These are phyloP conservation scores for Lactarius hengduanensis DNA, from an alignment of 768 basidiomycete genomes.

Conservation along the genomic window DNA sequence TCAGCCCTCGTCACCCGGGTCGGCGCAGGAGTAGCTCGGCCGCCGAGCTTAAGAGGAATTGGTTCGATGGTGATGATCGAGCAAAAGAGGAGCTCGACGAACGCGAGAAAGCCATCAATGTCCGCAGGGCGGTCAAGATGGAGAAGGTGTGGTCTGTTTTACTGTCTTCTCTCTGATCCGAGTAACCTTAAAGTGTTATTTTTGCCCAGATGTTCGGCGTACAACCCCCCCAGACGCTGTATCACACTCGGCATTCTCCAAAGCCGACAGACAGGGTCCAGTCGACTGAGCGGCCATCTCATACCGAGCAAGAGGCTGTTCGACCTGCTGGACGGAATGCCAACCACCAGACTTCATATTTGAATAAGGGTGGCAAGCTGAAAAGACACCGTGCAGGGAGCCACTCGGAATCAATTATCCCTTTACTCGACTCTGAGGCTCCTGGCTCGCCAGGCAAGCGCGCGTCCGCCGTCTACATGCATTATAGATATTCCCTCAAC, in stretches of 20 bases:
- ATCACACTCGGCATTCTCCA: constrained; percentile 58
- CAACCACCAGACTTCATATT: constrained; percentile 54
- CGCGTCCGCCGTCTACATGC: constrained; percentile 53
- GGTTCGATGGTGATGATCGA: constrained; percentile 58
- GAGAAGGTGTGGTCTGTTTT: constrained; percentile 68
- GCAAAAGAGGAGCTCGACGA: constrained; percentile 69
- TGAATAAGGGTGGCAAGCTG: constrained; percentile 34
- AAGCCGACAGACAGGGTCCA: constrained; percentile 29
- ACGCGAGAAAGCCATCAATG: constrained; percentile 75
- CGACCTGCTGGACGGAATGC: constrained; percentile 39
- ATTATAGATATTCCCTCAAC: constrained; percentile 78
- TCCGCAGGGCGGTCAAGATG: constrained; percentile 82
- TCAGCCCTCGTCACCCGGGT: constrained; percentile 35
- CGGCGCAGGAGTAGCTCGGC: constrained; percentile 57
- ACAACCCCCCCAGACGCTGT: constrained; percentile 77
- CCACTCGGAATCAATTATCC: constrained; percentile 61
- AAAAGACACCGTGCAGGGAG: constrained; percentile 41
- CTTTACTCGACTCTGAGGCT: constrained; percentile 40
- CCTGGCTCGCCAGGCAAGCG: constrained; percentile 18
- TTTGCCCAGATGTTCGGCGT: constrained; percentile 70
- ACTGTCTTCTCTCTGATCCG: neutral
- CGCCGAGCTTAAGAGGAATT: constrained; percentile 45
- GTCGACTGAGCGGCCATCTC: constrained; percentile 13
- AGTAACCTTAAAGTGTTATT: neutral
- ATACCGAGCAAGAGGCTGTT: constrained; percentile 17